Percentiles rank a stretch among this genome's conserved stretches.
These are phyloP conservation scores for Cladosporium sp. DNA, from an alignment of 2,329 filamentous ascomycete species.

Conservation along the genomic window DNA sequence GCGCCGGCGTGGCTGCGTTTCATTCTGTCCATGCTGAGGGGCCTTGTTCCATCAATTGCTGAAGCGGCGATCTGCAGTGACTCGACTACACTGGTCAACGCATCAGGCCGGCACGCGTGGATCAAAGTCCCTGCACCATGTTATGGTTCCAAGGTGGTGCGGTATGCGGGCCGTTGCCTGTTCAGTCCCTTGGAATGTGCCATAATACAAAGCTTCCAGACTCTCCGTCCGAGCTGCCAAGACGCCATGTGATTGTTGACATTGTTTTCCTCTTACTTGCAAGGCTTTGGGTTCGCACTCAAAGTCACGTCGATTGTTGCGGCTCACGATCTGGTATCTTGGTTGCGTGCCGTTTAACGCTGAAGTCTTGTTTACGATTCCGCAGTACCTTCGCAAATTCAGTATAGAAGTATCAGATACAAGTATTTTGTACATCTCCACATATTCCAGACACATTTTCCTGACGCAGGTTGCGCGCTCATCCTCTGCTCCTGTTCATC, in stretches of 20 bases:
- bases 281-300: too few species aligned
- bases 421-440: background rate
- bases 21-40: background rate
- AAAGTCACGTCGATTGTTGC: too few species aligned
- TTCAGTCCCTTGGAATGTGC: constrained; percentile 35
- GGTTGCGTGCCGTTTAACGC: too few species aligned
- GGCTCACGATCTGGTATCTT: too few species aligned
- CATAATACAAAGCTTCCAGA: constrained; percentile 12
- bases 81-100: background rate
- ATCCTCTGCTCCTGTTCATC: constrained; percentile 56
- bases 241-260: background rate
- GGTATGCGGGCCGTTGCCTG: constrained; percentile 33
- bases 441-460: background rate
- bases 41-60: background rate
- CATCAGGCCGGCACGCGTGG: background rate
- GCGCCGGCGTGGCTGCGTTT: background rate
- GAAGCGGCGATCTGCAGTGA: background rate
- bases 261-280: background rate
- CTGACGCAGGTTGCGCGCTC: background rate
- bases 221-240: background rate
- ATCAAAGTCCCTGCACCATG: constrained; percentile 15
- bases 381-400: too few species aligned
- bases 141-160: constrained; percentile 26
- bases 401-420: background rate
- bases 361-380: too few species aligned